These are phyloP conservation scores for Ceratocystis eucalypticola DNA, from an alignment of 2,329 filamentous ascomycete genomes.

Conservation along the genomic window DNA sequence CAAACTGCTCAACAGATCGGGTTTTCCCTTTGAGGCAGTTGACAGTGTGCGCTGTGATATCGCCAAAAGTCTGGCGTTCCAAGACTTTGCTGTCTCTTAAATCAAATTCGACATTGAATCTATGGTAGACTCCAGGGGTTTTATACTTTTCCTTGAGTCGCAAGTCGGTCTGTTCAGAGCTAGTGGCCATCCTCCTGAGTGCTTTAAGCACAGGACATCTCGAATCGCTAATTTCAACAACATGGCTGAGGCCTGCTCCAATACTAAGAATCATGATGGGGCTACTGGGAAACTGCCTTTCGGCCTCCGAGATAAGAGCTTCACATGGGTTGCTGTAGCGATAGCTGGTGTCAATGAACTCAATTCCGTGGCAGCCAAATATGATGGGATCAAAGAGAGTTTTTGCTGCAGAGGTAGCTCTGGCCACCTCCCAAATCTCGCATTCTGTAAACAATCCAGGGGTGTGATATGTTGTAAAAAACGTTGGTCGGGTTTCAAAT, in stretches of 20 bases:
- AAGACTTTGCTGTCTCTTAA: constrained; percentile 22
- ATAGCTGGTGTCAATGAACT: too few species aligned
- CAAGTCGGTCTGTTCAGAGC: neutral
- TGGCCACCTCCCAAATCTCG: too few species aligned
- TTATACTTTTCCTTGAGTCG: constrained; percentile 19
- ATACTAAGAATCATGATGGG: constrained; percentile 22
- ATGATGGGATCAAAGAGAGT: too few species aligned
- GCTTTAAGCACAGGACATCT: neutral
- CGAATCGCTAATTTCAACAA: constrained; percentile 20
- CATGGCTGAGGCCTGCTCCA: constrained; percentile 23
- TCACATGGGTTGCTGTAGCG: constrained; percentile 25
- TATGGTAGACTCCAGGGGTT: constrained; percentile 21
- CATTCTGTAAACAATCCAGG: accelerated
- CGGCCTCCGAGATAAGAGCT: constrained; percentile 24
- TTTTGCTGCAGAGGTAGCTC: too few species aligned
- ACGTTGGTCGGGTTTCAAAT: too few species aligned
- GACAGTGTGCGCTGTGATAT: constrained; percentile 21
- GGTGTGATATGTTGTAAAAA: too few species aligned
- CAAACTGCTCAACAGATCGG: neutral
- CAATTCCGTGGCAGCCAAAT: too few species aligned
- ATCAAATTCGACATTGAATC: constrained; percentile 24
- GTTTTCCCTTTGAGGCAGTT: constrained; percentile 20
- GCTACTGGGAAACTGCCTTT: constrained; percentile 21
- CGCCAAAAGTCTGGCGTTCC: constrained; percentile 22
- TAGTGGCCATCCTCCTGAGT: neutral